phyloP scores from a whole-genome alignment of 768 basidiomycete genomes.

The Kwoniella sp. region DNA sequence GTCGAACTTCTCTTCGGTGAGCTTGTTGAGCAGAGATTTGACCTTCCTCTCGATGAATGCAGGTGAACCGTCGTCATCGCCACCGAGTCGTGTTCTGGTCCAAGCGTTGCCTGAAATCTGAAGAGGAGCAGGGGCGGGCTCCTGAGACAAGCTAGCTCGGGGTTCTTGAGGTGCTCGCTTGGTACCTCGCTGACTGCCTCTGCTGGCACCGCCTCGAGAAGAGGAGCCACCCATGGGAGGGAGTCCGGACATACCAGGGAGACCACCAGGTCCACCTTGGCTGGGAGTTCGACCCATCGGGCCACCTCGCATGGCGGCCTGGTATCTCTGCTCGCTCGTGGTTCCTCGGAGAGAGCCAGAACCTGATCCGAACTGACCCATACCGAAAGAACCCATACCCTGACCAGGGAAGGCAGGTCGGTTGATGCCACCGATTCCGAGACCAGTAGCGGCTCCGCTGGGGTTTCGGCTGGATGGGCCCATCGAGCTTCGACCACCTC shows the following conservation, averaged over 20 bases:
- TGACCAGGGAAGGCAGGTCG: constrained; percentile 39
- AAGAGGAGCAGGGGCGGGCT: constrained; percentile 73
- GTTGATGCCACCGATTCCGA: constrained; percentile 59
- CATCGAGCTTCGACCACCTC: constrained; percentile 59
- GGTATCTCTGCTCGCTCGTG: constrained; percentile 41
- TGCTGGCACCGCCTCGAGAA: constrained; percentile 62
- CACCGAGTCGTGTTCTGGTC: constrained; percentile 60
- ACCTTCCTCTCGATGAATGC: constrained; percentile 92
- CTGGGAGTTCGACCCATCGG: constrained; percentile 68
- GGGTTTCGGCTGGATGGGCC: constrained; percentile 23
- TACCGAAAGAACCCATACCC: constrained; percentile 54
- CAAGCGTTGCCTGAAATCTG: constrained; percentile 80
- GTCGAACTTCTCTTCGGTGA: constrained; percentile 95
- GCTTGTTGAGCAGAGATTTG: constrained; percentile 86
- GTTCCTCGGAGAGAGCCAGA: constrained; percentile 38
- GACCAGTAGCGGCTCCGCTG: constrained; percentile 60
- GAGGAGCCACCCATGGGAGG: constrained; percentile 36
- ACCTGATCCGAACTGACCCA: constrained; percentile 46
- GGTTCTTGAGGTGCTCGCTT: constrained; percentile 65
- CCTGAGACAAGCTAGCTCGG: constrained; percentile 52
- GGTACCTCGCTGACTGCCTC: constrained; percentile 78
- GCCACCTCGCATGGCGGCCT: constrained; percentile 29
- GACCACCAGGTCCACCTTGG: constrained; percentile 58
- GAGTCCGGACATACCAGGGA: constrained; percentile 35
- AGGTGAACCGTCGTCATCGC: constrained; percentile 68